Base-by-base conservation (phyloP, 306 rosid genomes). In the Cyclanthera cordifolia region DNA sequence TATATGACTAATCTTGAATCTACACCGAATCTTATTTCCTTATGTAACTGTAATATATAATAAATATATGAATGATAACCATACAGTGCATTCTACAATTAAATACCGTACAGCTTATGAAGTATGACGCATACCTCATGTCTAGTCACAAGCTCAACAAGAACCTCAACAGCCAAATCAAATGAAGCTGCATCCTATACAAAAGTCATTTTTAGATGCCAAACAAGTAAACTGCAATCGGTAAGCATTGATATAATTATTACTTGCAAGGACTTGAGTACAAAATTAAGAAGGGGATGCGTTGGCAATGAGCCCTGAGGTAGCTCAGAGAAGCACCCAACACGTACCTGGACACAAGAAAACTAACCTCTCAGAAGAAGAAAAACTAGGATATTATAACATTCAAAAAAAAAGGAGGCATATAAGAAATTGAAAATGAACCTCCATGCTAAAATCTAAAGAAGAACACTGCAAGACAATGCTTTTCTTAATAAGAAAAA, bases 161-260 rank as follows among this genome's bases (percentile, higher is more conserved):
- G 96, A 85, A 92, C 97, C 87, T 92, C 95, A 80, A 89, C 86
- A 72, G 97, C 93, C 76, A 89, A 77, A 80, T 89, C 95, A 85
- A 91, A 91, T 53, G 91, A 82, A 65, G 82, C 78, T 54, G 81
- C 64, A 73, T 83, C 96, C 96, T 91, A 67, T 77, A 78, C 57
- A 72, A 82, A 9, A 76, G 39, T 80, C 76, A 43, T 14, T 39
- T 32, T 67, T 20, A 76, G 47, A 77, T 53, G 74, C 46, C 17
- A 70, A 53, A 32, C 30, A 53, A 34, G 23, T 20, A 53, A 15
- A 55, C 52, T 53, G 53, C 7, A 39, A 52, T 70, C 6, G 9
- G 24, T 16, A 70, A 34, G 53, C 20, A 14, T 53, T 3, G 25
- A 13, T 54, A 21, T 5, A 53, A 63, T 21, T 46, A 79, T 71